Conservation (phyloP, 805 yeast genomes). For the Lipomyces lipofer region DNA sequence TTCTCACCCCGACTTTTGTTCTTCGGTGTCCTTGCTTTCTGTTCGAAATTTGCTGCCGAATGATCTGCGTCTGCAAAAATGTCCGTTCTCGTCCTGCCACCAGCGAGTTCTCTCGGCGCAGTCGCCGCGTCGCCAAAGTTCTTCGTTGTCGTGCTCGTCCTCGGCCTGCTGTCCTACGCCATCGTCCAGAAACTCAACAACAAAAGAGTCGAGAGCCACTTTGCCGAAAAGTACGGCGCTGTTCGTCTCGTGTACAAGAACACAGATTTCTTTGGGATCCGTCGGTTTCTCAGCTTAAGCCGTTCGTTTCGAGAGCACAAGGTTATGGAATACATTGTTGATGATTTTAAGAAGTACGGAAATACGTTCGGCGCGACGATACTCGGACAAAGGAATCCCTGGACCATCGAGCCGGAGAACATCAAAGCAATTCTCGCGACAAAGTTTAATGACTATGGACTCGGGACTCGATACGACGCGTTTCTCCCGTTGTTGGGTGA, state of each 20-base stretch:
- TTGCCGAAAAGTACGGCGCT: background rate
- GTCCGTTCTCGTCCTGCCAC: background rate
- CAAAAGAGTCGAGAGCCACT: background rate
- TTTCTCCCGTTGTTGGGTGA: slow-evolving; percentile 39
- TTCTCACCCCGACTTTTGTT: background rate
- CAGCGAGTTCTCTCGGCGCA: background rate
- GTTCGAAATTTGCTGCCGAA: background rate
- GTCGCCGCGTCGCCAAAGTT: background rate
- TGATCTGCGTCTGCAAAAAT: background rate
- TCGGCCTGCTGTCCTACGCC: background rate
- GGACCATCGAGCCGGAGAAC: slow-evolving; percentile 39
- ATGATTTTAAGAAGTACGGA: background rate
- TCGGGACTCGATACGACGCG: slow-evolving; percentile 36
- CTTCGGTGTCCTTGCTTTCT: background rate
- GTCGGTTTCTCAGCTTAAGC: background rate
- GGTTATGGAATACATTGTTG: background rate
- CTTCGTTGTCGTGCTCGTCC: background rate
- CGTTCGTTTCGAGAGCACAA: background rate
- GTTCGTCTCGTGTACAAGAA: background rate
- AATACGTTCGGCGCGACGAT: background rate
- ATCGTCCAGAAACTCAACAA: background rate
- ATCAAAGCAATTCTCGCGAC: slow-evolving; percentile 40
- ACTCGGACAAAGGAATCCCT: slow-evolving; percentile 3
- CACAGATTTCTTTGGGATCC: background rate
- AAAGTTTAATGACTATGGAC: slow-evolving; percentile 38